Evolutionary conservation across 2,329 filamentous ascomycete genomes (phyloP), one percentile per base, ranked within the genome.

Genomic region (Fusarium sp.): DNA sequence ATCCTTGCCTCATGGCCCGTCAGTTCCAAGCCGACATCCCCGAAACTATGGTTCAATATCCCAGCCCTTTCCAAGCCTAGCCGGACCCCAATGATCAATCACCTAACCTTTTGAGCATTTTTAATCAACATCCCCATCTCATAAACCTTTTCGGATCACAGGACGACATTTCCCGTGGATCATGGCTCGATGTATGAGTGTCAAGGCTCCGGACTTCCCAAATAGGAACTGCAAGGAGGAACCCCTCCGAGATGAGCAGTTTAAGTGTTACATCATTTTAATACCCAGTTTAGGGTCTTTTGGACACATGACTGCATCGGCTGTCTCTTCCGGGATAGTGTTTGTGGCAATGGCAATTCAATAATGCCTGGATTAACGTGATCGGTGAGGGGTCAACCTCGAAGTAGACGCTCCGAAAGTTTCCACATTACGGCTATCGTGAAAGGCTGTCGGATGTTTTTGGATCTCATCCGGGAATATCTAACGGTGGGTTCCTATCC

Each of bases 161-260:
- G 64, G 64, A 32, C 20, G 32, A 33, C 2, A 8, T 35, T 68
- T 41, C 64, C 64, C 64, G 64, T 57, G 14, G 30, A 41, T 20
- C 41, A 32, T 64, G 64, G 64, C 40, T 46, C 48, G 65, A 55
- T 41, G 26, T 35, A 55, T 53, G 20, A 37, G 15, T 20, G 17
- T 59, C 15, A 53, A 40, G 52, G n/a, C 71, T 64, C 57, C 65
- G 62, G 27, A 18, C 27, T 65, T 61, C 59, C 63, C 55, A 52
- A 60, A 59, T 52, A 57, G 63, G 71, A 58, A 71, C 40, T 45
- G 15, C 38, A 63, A 48, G 69, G 69, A 68, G 49, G 57, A 32
- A 52, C 50, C 37, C 60, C 62, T 74, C 71, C 71, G 71, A 73
- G 57, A 58, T 65, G 69, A 62, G 49, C 52, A 46, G 35, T 56